Conservation (phyloP, 164 flowering plant genomes). For the Magnolia kwangsiensis region DNA sequence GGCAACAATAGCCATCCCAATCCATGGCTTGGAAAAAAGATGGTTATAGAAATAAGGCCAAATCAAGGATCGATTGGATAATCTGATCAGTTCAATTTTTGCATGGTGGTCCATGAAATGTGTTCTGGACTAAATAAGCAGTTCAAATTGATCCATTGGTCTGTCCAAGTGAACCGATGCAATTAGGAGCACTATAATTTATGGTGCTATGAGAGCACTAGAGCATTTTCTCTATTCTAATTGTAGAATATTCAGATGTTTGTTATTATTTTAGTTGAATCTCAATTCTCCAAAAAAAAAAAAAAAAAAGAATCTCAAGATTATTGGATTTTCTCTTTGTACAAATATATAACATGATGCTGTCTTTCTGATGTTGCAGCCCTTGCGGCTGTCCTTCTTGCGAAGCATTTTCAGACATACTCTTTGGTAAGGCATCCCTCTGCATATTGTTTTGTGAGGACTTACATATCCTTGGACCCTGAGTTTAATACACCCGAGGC, state of each 20-base stretch:
- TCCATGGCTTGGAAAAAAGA: too few relatives aligned
- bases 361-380: constrained; percentile 41
- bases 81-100: too few relatives aligned
- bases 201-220: too few relatives aligned
- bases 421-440: constrained; percentile 42
- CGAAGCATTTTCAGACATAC: constrained; percentile 58
- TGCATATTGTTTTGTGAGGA: not conserved
- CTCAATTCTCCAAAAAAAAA: not conserved
- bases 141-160: too few relatives aligned
- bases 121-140: too few relatives aligned
- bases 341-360: not conserved
- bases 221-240: not conserved
- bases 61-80: too few relatives aligned
- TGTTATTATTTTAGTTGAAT: not conserved
- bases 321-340: not conserved
- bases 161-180: too few relatives aligned
- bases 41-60: too few relatives aligned
- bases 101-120: too few relatives aligned
- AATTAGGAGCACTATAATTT: too few relatives aligned
- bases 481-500: not conserved
- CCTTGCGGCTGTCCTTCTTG: constrained; percentile 51
- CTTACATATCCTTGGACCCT: not conserved
- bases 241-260: not conserved
- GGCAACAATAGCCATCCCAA: too few relatives aligned
- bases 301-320: not conserved